Conservation (phyloP, 1,139 yeast species). For the Yamadazyma conglobata region DNA sequence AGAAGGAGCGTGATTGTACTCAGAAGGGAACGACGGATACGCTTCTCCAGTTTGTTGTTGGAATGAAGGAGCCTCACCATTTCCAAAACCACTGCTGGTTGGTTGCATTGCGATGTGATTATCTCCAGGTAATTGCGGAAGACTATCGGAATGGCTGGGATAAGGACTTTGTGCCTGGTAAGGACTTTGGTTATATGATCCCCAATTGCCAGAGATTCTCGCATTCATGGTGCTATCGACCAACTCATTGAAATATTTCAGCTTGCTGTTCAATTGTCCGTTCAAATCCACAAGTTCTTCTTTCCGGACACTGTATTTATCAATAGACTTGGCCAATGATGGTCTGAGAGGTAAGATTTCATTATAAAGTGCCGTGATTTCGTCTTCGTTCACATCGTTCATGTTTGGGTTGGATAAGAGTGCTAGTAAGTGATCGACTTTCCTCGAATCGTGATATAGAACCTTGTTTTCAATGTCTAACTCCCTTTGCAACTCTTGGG, state of each 20-base stretch:
- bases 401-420: slow-evolving; percentile 45
- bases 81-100: slow-evolving; percentile 17
- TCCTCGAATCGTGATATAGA: slow-evolving; percentile 32
- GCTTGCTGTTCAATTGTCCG: slow-evolving; percentile 64
- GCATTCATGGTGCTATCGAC: slow-evolving; percentile 48
- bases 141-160: slow-evolving; percentile 3
- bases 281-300: slow-evolving; percentile 74
- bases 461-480: slow-evolving; percentile 27
- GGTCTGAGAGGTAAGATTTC: slow-evolving; percentile 71
- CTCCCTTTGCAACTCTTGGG: slow-evolving; percentile 38
- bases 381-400: slow-evolving; percentile 34
- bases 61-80: slow-evolving; percentile 6
- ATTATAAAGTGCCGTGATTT: slow-evolving; percentile 58
- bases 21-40: slow-evolving; percentile 3
- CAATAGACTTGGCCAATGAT: slow-evolving; percentile 66
- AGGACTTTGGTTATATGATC: slow-evolving; percentile 5
- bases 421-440: slow-evolving; percentile 64
- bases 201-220: too few relatives aligned
- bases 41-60: slow-evolving; percentile 6
- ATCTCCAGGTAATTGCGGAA: not conserved
- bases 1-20: too few relatives aligned
- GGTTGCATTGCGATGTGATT: slow-evolving; percentile 12
- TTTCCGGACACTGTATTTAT: slow-evolving; percentile 68
- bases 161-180: slow-evolving; percentile 1
- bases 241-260: slow-evolving; percentile 64